Evolutionary conservation across 164 flowering plant genomes (phyloP).

Genomic region (Malania oleifera): DNA sequence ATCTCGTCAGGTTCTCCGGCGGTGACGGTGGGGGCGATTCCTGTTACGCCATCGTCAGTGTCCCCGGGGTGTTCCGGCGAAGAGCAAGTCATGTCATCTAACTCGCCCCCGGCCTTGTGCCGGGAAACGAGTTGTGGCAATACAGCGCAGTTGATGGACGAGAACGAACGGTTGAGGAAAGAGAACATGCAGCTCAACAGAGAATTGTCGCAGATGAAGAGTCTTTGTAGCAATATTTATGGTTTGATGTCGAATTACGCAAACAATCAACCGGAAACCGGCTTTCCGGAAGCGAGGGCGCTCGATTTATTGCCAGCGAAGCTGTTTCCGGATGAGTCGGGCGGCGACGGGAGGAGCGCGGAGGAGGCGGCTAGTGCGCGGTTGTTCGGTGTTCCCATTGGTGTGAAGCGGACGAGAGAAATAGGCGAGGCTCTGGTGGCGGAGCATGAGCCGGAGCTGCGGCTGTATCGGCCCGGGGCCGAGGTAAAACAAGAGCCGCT

Average conservation of each 20-base stretch:
- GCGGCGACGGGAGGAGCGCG: slow-evolving; percentile 6
- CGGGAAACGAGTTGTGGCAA: slow-evolving; percentile 13
- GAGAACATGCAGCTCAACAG: slow-evolving; percentile 56
- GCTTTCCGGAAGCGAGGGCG: slow-evolving; percentile 23
- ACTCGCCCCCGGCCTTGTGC: slow-evolving; percentile 30
- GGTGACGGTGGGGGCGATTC: slow-evolving; percentile 11
- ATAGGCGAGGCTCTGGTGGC: slow-evolving; percentile 15
- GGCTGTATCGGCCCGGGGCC: slow-evolving; percentile 18
- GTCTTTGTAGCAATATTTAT: slow-evolving; percentile 59
- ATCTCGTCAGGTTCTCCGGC: slow-evolving; percentile 17
- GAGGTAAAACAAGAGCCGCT: slow-evolving; percentile 47
- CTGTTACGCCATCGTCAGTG: slow-evolving; percentile 12
- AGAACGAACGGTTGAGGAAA: slow-evolving; percentile 68
- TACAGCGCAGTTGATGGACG: slow-evolving; percentile 54
- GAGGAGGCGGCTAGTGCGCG: slow-evolving; percentile 30
- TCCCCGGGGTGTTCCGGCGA: slow-evolving; percentile 67
- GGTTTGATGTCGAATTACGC: slow-evolving; percentile 57
- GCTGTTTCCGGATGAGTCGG: slow-evolving; percentile 20
- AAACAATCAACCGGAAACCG: slow-evolving; percentile 12
- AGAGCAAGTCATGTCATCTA: slow-evolving; percentile 61
- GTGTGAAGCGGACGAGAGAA: slow-evolving; percentile 49
- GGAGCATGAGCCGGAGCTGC: slow-evolving; percentile 23
- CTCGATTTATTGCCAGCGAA: slow-evolving; percentile 40
- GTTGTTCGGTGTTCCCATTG: slow-evolving; percentile 62
- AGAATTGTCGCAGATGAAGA: slow-evolving; percentile 63